Evolutionary conservation across 139 green algal genomes (phyloP), one percentile per base, ranked within the genome.

Genomic region (Chlorella vulgaris): DNA sequence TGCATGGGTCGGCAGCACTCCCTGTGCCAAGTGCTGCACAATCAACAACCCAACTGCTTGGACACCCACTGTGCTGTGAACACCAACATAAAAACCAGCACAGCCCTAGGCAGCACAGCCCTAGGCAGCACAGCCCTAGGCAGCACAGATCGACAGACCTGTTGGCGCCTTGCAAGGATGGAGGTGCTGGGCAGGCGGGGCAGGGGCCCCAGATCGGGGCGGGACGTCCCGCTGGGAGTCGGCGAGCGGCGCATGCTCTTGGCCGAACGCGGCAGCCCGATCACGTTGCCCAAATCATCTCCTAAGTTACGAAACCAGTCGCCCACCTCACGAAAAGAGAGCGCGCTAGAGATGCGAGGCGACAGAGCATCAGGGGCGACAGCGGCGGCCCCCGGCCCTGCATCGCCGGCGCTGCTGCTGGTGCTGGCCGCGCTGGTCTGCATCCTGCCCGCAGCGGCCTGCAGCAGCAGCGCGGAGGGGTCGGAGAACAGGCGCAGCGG

Each of bases 241-340:
- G 50, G 50, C 5, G 73, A 51, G 24, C 73, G 73, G 8, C 73
- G 73, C 31, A 42, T 19, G 33, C 22, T 35, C 7, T 60, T 60
- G 10, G 35, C 40, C n/a, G n/a, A n/a, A 0, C 73, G 73, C 26
- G 73, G 73, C 24, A 79, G 24, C 4, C 73, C 73, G 29, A 79
- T 39, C 10, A 68, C 40, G 24, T 35, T 60, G 38, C 74, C 65
- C 47, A 83, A 35, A 26, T 58, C 65, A 58, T 73, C 51, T 0
- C 80, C 80, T 2, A 84, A 69, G 28, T 79, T 69, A 3, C 51
- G 43, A 40, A 84, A 84, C 69, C 69, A 84, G 42, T 84, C 80
- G 13, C 80, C 80, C 8, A 77, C 80, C 73, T 79, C 73, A 8
- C 51, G 53, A 35, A 79, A 69, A 26, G 73, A 79, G 24, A 79